Evolutionary conservation across 1,139 yeast genomes (phyloP), one percentile per base, ranked within the genome.

Genomic region (Zygoascus hellenicus): DNA sequence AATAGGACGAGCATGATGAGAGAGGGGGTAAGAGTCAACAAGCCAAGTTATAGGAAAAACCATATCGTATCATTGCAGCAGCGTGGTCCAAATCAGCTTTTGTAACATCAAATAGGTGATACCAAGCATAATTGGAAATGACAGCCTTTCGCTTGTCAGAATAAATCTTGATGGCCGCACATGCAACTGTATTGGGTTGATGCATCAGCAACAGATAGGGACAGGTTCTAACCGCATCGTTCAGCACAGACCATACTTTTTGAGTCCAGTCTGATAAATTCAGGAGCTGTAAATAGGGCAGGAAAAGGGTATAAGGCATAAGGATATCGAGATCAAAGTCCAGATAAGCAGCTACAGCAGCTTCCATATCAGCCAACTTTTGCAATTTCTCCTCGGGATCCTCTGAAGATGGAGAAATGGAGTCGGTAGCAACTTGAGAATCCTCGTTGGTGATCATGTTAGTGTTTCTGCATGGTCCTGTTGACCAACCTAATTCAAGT

Each of bases 21-120:
- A 6, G 15, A 36, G 9, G 14, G 33, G 33, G 9, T 31, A n/a
- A n/a, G n/a, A n/a, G 33, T 31, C 5, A 9, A 5, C n/a, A 31
- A 9, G 4, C 14, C 9, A 4, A 9, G 17, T 34, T 46, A 34
- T 42, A 46, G 13, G 38, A 33, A 22, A 42, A 19, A 7, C 55
- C 58, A n/a, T 51, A 45, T 13, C 46, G 43, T 13, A 60, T 44
- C 35, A 57, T 39, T 15, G 48, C 43, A 46, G 54, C 44, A 10
- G 54, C 51, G 43, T 60, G 60, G 5, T 55, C 57, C 49, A 62
- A 49, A 19, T 62, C 66, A 32, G 54, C 55, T 11, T 52, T 43
- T 6, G 50, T 48, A 11, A 61, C 66, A 37, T 61, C 67, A 45
- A 62, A 62, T 5, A 59, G 42, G n/a, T 34, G 46, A 65, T 66